These are phyloP conservation scores for Zelonia costaricensis DNA, from an alignment of 208 protist genomes.

Conservation along the genomic window DNA sequence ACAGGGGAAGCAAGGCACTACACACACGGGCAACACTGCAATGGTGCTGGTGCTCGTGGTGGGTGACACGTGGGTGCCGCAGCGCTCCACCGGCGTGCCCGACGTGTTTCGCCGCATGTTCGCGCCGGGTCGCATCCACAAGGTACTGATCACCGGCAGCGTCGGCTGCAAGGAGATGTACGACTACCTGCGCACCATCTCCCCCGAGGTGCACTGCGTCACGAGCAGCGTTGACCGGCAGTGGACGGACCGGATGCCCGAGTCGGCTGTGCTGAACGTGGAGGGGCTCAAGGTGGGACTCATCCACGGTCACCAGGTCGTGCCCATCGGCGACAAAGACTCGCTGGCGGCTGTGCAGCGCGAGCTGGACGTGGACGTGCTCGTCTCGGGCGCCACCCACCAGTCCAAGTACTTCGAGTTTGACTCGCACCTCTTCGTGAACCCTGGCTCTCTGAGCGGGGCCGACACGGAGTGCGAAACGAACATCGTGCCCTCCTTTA, in stretches of 20 bases:
- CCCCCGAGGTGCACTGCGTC: constrained; percentile 95
- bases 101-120: constrained; percentile 96
- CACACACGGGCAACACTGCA: too few relatives aligned
- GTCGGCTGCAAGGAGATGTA: constrained; percentile 93
- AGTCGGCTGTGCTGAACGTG: constrained; percentile 94
- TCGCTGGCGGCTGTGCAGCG: constrained; percentile 94
- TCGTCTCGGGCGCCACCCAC: constrained; percentile 96
- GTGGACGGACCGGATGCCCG: constrained; percentile 64
- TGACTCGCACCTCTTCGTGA: constrained; percentile 98
- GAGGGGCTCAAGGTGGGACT: constrained; percentile 98
- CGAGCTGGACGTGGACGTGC: constrained; percentile 98
- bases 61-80: constrained; percentile 99
- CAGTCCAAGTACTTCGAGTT: constrained; percentile 89
- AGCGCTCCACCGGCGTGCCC: constrained; percentile 94
- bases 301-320: constrained; percentile 97
- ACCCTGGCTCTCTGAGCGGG: constrained; percentile 99
- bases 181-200: constrained; percentile 96
- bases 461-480: constrained; percentile 75
- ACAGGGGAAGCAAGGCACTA: too few relatives aligned
- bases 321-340: constrained; percentile 96
- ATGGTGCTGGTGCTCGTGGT: constrained; percentile 97
- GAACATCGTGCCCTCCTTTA: constrained; percentile 93
- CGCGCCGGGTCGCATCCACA: constrained; percentile 95
- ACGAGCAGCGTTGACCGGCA: constrained; percentile 96
- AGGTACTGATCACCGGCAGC: constrained; percentile 99